Evolutionary conservation across 208 protist species (phyloP).

Genomic region (Blechomonas ayalai): DNA sequence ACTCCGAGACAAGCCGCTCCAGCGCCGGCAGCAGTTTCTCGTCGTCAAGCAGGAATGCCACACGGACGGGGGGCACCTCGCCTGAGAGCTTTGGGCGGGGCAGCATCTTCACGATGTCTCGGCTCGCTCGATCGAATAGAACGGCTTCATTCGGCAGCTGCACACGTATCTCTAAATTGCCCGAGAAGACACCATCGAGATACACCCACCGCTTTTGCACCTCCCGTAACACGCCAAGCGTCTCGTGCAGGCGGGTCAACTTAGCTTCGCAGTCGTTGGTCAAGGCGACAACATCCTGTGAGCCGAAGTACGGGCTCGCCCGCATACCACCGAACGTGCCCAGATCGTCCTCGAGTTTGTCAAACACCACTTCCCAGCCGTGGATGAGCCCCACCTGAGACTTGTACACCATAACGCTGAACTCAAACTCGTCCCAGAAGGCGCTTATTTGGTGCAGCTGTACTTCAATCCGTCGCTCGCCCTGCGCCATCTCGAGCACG

Average conservation of each 20-base stretch:
- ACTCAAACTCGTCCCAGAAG: slow-evolving; percentile 89
- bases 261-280: slow-evolving; percentile 90
- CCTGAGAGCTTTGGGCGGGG: slow-evolving; percentile 65
- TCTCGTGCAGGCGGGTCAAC: slow-evolving; percentile 84
- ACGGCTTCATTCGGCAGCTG: slow-evolving; percentile 93
- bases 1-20: slow-evolving; percentile 86
- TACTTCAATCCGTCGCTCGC: slow-evolving; percentile 79
- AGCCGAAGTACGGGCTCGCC: slow-evolving; percentile 94
- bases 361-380: slow-evolving; percentile 97
- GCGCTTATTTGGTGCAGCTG: slow-evolving; percentile 84
- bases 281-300: slow-evolving; percentile 52
- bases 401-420: slow-evolving; percentile 94
- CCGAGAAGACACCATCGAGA: slow-evolving; percentile 96
- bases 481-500: slow-evolving; percentile 86
- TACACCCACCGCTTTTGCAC: slow-evolving; percentile 98
- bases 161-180: slow-evolving; percentile 91
- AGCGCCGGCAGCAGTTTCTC: slow-evolving; percentile 86
- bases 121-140: slow-evolving; percentile 91
- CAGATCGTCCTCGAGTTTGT: slow-evolving; percentile 92
- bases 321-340: slow-evolving; percentile 92
- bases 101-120: slow-evolving; percentile 93
- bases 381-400: slow-evolving; percentile 92
- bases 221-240: slow-evolving; percentile 93
- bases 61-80: slow-evolving; percentile 36
- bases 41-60: slow-evolving; percentile 91